Evolutionary conservation across 805 yeast species (phyloP).

Genomic region (Yarrowia alimentaria): DNA sequence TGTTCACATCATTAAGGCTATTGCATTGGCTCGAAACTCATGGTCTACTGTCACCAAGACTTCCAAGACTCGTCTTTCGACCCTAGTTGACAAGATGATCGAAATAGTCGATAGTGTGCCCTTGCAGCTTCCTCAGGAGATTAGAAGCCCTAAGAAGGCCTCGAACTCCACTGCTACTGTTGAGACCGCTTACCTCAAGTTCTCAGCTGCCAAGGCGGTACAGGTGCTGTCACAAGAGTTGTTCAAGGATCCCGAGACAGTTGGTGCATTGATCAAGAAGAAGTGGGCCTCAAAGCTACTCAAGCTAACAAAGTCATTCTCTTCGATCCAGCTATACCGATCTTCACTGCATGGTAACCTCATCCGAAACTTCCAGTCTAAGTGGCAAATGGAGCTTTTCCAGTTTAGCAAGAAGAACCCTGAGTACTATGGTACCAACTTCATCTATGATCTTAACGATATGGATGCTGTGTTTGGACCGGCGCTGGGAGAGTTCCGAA

Average conservation of each 20-base stretch:
- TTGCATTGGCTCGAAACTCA: conserved; percentile 70
- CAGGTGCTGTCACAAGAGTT: conserved; percentile 73
- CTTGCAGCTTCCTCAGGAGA: conserved; percentile 4
- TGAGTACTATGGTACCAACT: conserved; percentile 50
- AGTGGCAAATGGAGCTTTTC: conserved; percentile 48
- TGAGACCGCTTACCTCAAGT: conserved; percentile 30
- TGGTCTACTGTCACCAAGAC: conserved; percentile 63
- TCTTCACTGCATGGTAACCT: conserved; percentile 48
- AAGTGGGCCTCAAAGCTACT: conserved; percentile 31
- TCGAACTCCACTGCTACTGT: conserved; percentile 28
- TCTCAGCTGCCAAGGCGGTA: conserved; percentile 61
- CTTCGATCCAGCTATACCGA: conserved; percentile 49
- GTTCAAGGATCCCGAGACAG: conserved; percentile 52
- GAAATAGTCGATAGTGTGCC: conserved; percentile 15
- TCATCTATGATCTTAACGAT: conserved; percentile 57
- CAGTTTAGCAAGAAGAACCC: conserved; percentile 51
- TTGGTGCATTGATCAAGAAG: conserved; percentile 37
- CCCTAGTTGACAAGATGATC: conserved; percentile 18
- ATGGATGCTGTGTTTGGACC: conserved; percentile 59
- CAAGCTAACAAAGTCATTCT: conserved; percentile 39
- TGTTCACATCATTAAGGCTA: conserved; percentile 66
- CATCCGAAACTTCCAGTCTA: conserved; percentile 46
- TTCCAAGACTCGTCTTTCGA: conserved; percentile 39
- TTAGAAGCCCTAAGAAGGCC: conserved; percentile 14
- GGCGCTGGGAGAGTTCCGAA: conserved; percentile 49